Evolutionary conservation across 495 filamentous ascomycete species (phyloP), one percentile per base, ranked within the genome.

Genomic region (Trypethelium eluteriae): DNA sequence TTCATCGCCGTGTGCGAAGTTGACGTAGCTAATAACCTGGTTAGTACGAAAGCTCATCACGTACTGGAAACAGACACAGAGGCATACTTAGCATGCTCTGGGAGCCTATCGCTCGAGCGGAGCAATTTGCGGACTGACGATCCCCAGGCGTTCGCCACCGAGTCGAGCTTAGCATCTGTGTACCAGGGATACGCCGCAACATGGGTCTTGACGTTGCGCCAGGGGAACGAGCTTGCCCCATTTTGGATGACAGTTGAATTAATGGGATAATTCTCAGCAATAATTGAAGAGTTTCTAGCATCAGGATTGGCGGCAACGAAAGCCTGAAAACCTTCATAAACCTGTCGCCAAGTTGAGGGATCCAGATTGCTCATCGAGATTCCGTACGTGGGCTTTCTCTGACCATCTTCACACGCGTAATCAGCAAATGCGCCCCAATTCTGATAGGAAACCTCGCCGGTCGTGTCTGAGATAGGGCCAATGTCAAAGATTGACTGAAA

Each of bases 141-240:
- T 41, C 71, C 76, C 56, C 74, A 76, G 3, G 68, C 64, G 11
- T 70, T 38, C 14, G 76, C 75, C 11, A 63, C 64, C 12, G 14
- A 47, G 63, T 75, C 72, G 16, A 77, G 65, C 14, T 50, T 68
- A 3, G 64, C 14, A 62, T 75, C 68, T 4, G 36, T 38, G 66
- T 79, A 78, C 73, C 70, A 74, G 0, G 75, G 68, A 18, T 78
- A 74, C 4, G 70, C 68, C 41, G 74, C 67, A 44, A 63, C 73
- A 53, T 77, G 62, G 49, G 67, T 72, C 36, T 67, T 70, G 34
- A 71, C 70, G 47, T 67, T 49, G 9, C 73, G 73, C 14, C 61
- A 53, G 11, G 70, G 66, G 25, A 62, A 71, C 36, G 69, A 65
- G 0, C 71, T 47, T n/a, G 64, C 64, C 18, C 47, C 41, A 7